Evolutionary conservation across 805 yeast genomes (phyloP).

Genomic region (Zygosaccharomyces siamensis): DNA sequence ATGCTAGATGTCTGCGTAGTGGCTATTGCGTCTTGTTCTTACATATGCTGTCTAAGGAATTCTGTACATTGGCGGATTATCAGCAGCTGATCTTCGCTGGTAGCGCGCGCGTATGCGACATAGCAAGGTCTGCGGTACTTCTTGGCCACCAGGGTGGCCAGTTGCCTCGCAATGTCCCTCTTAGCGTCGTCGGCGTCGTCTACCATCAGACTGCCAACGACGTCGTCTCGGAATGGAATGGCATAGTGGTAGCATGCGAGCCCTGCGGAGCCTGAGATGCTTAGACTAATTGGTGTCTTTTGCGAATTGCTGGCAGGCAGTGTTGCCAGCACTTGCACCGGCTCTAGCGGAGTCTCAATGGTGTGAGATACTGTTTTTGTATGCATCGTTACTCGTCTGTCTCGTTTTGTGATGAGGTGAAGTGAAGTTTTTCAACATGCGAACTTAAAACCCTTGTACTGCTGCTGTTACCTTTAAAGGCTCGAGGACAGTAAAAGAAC

Average conservation of each 20-base stretch:
- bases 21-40: background rate
- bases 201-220: constrained; percentile 24
- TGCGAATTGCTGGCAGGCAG: constrained; percentile 17
- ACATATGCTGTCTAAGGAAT: constrained; percentile 12
- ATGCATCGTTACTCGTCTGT: background rate
- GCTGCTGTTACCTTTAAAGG: background rate
- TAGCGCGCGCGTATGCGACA: constrained; percentile 20
- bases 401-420: background rate
- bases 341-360: constrained; percentile 10
- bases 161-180: constrained; percentile 28
- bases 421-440: background rate
- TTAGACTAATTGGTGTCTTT: constrained; percentile 23
- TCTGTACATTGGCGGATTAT: constrained; percentile 24
- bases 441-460: background rate
- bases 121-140: constrained; percentile 28
- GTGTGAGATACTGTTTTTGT: constrained; percentile 15
- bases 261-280: constrained; percentile 12
- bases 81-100: constrained; percentile 22
- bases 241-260: constrained; percentile 28
- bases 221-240: constrained; percentile 20
- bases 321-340: constrained; percentile 22
- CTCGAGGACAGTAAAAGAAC: background rate
- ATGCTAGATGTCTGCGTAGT: too few species aligned
- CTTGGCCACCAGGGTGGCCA: constrained; percentile 25
- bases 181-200: constrained; percentile 28